phyloP scores from a whole-genome alignment of 805 yeast genomes.

The Cyberlindnera nakhonratchasimensis region DNA sequence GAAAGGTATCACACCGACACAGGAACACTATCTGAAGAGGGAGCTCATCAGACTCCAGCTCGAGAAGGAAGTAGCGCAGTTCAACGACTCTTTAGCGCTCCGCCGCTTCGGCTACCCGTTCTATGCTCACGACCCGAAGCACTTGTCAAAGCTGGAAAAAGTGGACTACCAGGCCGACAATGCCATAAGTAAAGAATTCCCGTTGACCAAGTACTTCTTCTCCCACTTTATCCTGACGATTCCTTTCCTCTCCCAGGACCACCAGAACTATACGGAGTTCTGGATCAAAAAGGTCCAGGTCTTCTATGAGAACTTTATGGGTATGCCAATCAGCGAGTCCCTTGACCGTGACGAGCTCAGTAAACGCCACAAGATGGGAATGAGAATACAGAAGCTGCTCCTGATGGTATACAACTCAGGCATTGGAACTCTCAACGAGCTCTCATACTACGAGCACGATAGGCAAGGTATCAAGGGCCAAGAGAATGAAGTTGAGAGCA shows the following conservation, averaged over 20 bases:
- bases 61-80: constrained; percentile 53
- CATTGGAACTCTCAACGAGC: constrained; percentile 57
- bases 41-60: constrained; percentile 66
- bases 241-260: constrained; percentile 59
- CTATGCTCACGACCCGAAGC: constrained; percentile 40
- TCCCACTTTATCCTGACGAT: constrained; percentile 59
- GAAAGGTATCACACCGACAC: constrained; percentile 46
- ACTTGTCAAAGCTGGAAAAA: background rate
- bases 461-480: constrained; percentile 29
- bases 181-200: constrained; percentile 39
- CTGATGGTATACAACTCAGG: constrained; percentile 74
- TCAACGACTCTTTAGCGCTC: constrained; percentile 61
- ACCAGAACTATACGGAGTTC: constrained; percentile 51
- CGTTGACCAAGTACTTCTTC: constrained; percentile 67
- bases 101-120: constrained; percentile 80
- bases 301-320: constrained; percentile 75
- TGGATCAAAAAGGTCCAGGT: constrained; percentile 82
- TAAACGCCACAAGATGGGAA: constrained; percentile 60
- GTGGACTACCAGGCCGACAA: constrained; percentile 1
- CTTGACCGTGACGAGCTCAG: constrained; percentile 74
- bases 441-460: constrained; percentile 40
- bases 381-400: constrained; percentile 59
- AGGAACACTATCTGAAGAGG: constrained; percentile 86
- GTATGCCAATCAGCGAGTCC: constrained; percentile 65
- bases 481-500: constrained; percentile 30